Percentiles rank a stretch among this genome's conserved stretches.
phyloP scores from a whole-genome alignment of 2,329 filamentous ascomycete species.

The Phialocephala sp. region DNA sequence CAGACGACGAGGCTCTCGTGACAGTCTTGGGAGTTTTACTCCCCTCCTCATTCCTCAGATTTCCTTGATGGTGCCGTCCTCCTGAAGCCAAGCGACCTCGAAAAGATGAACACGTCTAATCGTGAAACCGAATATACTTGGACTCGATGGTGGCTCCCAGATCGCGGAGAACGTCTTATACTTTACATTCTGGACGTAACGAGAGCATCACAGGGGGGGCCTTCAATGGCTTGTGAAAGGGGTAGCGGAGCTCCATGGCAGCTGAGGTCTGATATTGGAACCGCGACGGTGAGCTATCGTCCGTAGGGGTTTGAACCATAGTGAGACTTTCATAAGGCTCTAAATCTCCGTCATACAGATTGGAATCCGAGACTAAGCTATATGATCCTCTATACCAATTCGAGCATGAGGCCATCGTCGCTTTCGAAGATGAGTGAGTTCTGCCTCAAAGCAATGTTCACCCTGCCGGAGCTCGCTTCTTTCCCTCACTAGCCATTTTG shows the following conservation, averaged over 20 bases:
- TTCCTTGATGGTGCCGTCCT: slow-evolving; percentile 4
- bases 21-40: slow-evolving; percentile 1
- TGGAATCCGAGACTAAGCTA: neutral
- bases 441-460: neutral
- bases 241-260: slow-evolving; percentile 1
- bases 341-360: neutral
- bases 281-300: neutral
- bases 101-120: neutral
- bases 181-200: neutral
- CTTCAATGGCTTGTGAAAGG: slow-evolving; percentile 10
- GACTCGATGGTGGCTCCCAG: neutral
- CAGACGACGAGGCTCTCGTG: neutral
- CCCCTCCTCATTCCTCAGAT: neutral
- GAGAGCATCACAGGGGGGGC: slow-evolving; percentile 1
- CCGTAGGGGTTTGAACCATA: neutral
- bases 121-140: neutral
- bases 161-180: neutral
- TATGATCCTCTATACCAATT: slow-evolving; percentile 4
- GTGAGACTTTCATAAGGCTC: neutral
- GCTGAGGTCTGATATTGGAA: neutral
- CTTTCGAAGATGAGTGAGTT: neutral
- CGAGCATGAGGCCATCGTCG: neutral
- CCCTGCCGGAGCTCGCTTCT: neutral
- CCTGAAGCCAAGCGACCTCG: slow-evolving; percentile 10
- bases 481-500: neutral